Percentiles rank a stretch among this genome's conserved stretches.
Evolutionary conservation across 1,284 basidiomycete genomes (phyloP).

Genomic region (Xerocomus minutiporus): DNA sequence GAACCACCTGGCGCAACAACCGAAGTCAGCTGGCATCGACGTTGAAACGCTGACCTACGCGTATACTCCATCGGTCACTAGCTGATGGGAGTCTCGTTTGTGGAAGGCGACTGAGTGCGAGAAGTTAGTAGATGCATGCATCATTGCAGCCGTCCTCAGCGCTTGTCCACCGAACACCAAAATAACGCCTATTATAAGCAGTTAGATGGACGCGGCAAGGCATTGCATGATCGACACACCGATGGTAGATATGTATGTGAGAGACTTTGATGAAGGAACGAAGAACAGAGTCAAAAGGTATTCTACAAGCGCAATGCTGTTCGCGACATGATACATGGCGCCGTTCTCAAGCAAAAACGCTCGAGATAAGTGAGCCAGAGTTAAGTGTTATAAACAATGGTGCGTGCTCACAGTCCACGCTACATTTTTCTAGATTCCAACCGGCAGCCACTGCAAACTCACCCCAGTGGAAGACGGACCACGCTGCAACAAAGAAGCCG

Average conservation of each 20-base stretch:
- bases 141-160: conserved; percentile 88
- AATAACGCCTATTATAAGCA: conserved; percentile 47
- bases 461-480: conserved; percentile 87
- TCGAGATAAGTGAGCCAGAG: conserved; percentile 32
- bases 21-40: not conserved
- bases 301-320: conserved; percentile 75
- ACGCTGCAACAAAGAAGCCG: conserved; percentile 76
- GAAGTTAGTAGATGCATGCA: conserved; percentile 91
- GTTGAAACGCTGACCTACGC: conserved; percentile 46
- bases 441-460: conserved; percentile 95
- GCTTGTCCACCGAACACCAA: conserved; percentile 71
- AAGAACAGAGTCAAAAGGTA: conserved; percentile 73
- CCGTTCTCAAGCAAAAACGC: conserved; percentile 96
- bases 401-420: conserved; percentile 77
- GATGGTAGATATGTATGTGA: conserved; percentile 49
- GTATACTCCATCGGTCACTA: conserved; percentile 87
- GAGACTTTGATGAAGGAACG: conserved; percentile 54
- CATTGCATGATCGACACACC: conserved; percentile 41
- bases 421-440: conserved; percentile 92
- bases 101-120: conserved; percentile 79
- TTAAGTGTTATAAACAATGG: not conserved
- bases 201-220: not conserved
- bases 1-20: conserved; percentile 56
- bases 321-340: conserved; percentile 79
- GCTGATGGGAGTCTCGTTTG: conserved; percentile 69